Evolutionary conservation across 768 basidiomycete genomes (phyloP).

Genomic region (Boletus rubescentipes): DNA sequence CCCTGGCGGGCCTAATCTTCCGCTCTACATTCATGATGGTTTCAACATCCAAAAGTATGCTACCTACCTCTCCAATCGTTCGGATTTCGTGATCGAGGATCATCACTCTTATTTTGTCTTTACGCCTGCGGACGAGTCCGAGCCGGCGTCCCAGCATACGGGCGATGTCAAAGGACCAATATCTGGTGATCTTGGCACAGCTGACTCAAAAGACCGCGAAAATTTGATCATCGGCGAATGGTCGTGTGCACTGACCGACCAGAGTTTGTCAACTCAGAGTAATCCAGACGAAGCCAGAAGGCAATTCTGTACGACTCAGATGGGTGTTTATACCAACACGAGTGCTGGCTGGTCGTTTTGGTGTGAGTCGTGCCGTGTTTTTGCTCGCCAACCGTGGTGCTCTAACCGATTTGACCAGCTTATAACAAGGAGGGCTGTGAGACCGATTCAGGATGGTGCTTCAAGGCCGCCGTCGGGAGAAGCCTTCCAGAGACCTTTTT

Average conservation of each 20-base stretch:
- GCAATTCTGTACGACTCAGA: conserved; percentile 57
- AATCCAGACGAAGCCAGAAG: conserved; percentile 45
- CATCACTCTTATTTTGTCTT: conserved; percentile 77
- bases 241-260: conserved; percentile 46
- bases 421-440: conserved; percentile 63
- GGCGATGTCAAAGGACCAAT: conserved; percentile 32
- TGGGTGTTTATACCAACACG: conserved; percentile 53
- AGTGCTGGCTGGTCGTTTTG: conserved; percentile 71
- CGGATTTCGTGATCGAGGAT: conserved; percentile 69
- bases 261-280: conserved; percentile 49
- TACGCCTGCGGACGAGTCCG: conserved; percentile 48
- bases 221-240: conserved; percentile 53
- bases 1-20: conserved; percentile 39
- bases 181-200: conserved; percentile 12
- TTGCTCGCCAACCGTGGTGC: background rate
- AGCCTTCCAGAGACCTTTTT: conserved; percentile 59
- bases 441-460: conserved; percentile 67
- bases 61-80: conserved; percentile 45
- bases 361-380: conserved; percentile 42
- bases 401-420: conserved; percentile 34
- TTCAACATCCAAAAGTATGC: conserved; percentile 47
- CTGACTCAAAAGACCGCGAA: conserved; percentile 34
- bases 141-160: conserved; percentile 46
- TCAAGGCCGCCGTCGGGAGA: conserved; percentile 56
- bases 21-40: conserved; percentile 68